Percentiles rank a stretch among this genome's conserved stretches.
Evolutionary conservation across 257 asterid species (phyloP).

Genomic region (Penstemon barbatus): DNA sequence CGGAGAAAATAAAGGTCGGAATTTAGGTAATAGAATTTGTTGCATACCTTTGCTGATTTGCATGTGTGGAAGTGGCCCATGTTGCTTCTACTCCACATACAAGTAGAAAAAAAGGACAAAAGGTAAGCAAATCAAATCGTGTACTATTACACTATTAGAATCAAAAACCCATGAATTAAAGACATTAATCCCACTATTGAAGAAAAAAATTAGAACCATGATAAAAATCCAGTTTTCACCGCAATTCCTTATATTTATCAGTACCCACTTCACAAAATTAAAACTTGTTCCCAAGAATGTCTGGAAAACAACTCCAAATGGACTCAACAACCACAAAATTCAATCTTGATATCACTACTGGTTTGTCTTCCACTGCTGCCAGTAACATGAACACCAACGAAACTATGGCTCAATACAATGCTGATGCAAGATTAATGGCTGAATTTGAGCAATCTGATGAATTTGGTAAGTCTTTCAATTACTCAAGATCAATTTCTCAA

Average conservation of each 20-base stretch:
- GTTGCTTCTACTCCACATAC: too few species aligned
- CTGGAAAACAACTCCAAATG: slow-evolving; percentile 25
- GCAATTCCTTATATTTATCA: neutral
- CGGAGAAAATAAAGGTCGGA: too few species aligned
- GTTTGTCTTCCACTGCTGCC: slow-evolving; percentile 37
- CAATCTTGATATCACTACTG: neutral
- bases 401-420: slow-evolving; percentile 41
- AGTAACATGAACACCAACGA: slow-evolving; percentile 36
- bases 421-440: slow-evolving; percentile 53
- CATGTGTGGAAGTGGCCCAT: too few species aligned
- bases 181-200: too few species aligned
- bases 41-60: too few species aligned
- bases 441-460: slow-evolving; percentile 50
- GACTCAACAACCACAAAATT: slow-evolving; percentile 16
- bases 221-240: slow-evolving; percentile 16
- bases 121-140: too few species aligned
- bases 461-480: slow-evolving; percentile 51
- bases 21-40: too few species aligned
- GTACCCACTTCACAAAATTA: neutral
- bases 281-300: slow-evolving; percentile 13
- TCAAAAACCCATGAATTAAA: too few species aligned
- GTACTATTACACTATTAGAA: too few species aligned
- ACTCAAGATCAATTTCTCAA: slow-evolving; percentile 37
- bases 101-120: too few species aligned
- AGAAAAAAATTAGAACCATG: neutral